Evolutionary conservation across 169 alveolate genomes (phyloP), one percentile per base, ranked within the genome.

Genomic region (Amoebophrya sp.): DNA sequence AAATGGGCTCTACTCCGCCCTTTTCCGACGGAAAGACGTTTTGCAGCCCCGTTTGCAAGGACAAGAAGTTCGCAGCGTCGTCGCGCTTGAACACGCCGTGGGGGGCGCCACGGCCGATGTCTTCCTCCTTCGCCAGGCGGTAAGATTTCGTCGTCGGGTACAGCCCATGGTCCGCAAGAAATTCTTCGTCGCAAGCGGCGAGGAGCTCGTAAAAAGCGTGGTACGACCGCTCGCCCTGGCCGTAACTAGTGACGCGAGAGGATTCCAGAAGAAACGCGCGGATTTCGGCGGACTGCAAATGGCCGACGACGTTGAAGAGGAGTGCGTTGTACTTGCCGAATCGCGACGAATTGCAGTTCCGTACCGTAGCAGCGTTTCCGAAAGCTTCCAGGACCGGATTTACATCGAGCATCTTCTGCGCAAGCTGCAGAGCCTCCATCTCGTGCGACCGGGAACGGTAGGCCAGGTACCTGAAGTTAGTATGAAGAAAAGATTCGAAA

Each of bases 381-480:
- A 98, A 98, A 0, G 99, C 98, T 93, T 98, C 99, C 89, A 98
- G 94, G 23, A 98, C 92, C 3, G 99, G 99, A 95, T 98, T 98
- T 40, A 98, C 96, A 93, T 97, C 99, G 39, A 98, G 94, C 47
- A 97, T 97, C 92, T 98, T 95, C 23, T 93, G 93, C 91, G 96
- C 98, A 35, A 95, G 38, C 92, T 93, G n/a, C 96, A 94, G 90
- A 99, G 92, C 96, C 96, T 18, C 83, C 2, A 66, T 3, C 18
- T 66, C 83, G 83, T 66, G 29, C 29, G 96, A 93, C n/a, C 96
- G 96, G 32, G 95, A 95, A 77, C 94, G 83, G 83, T 66, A 93
- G 38, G 99, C 98, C 90, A 98, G 94, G 92, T 95, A 98, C 89
- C 96, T n/a, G n/a, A n/a, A n/a, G n/a, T n/a, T n/a, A n/a, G n/a